Evolutionary conservation across 2,329 filamentous ascomycete species (phyloP), one percentile per base, ranked within the genome.

Genomic region (Escovopsis sp.): DNA sequence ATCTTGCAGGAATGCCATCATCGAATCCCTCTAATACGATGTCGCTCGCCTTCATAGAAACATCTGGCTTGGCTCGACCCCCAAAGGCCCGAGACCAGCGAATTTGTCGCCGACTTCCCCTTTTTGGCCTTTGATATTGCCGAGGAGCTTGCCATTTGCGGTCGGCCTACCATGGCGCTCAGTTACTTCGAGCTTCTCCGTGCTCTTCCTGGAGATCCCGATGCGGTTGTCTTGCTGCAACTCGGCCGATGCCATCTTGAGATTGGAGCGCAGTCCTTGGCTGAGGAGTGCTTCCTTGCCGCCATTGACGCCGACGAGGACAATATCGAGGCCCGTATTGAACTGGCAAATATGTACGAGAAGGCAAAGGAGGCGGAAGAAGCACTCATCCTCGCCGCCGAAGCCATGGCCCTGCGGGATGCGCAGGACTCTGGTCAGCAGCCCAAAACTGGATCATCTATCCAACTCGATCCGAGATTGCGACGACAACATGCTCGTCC

Each of bases 321-420:
- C 35, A 79, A 82, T 45, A 77, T 89, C 39, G 80, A 87, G 47
- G 84, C 85, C 34, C 80, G 85, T 34, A 77, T 84, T 28, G 77
- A 85, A 52, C 68, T 95, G 9, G 85, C 85, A 11, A 87, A 83
- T 53, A 76, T 95, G 59, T 94, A 93, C 54, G 85, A 93, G 57
- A 77, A 72, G 48, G 73, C 73, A 37, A 79, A 79, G 48, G 76
- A 81, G 62, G 77, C 74, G 19, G 82, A 87, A 53, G 77, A 85
- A 53, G 87, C 87, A 1, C 75, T 87, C 45, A 78, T 82, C 45
- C 74, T 87, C 40, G 77, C 85, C 39, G 82, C 81, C 32, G 82
- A 93, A 56, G 79, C 85, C 8, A 73, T 89, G 51, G 69, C 75
- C 30, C 64, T 87, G 19, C 73, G 73, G 47, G 70, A 72, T 44